Conservation (phyloP, 768 basidiomycete species). For the Boletus rubescentipes region DNA sequence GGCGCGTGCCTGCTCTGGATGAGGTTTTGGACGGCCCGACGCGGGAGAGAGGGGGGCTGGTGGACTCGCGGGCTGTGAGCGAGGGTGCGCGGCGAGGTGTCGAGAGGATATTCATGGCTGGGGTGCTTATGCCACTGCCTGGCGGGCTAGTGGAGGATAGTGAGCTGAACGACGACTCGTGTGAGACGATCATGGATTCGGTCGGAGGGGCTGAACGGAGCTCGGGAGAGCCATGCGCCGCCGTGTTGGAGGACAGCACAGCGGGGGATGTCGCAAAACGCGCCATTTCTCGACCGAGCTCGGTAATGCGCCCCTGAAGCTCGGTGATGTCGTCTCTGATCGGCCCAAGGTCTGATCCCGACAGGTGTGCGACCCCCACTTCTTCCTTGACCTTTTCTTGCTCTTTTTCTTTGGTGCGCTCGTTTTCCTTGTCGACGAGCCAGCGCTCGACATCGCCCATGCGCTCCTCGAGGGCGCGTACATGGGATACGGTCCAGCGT, state of each 20-base stretch:
- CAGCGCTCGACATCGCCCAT: conserved; percentile 92
- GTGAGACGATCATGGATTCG: conserved; percentile 43
- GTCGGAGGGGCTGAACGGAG: conserved; percentile 46
- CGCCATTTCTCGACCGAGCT: conserved; percentile 79
- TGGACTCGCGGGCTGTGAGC: conserved; percentile 57
- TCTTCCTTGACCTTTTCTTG: conserved; percentile 14
- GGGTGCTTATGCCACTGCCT: conserved; percentile 12
- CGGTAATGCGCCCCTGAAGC: conserved; percentile 70
- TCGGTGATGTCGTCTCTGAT: conserved; percentile 71
- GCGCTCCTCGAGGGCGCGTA: conserved; percentile 84
- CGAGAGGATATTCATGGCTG: conserved; percentile 13
- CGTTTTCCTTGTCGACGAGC: conserved; percentile 82
- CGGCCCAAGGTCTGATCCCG: conserved; percentile 43
- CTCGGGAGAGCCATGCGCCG: conserved; percentile 42
- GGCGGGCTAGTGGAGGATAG: conserved; percentile 14
- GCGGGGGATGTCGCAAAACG: conserved; percentile 58
- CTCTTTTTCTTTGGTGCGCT: conserved; percentile 46
- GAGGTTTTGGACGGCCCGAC: conserved; percentile 35
- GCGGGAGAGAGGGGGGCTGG: conserved; percentile 60
- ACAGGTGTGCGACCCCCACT: conserved; percentile 13
- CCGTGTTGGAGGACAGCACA: conserved; percentile 45
- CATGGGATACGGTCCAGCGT: conserved; percentile 87
- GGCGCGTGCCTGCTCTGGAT: conserved; percentile 40
- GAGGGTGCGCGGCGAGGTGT: conserved; percentile 34
- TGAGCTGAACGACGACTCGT: conserved; percentile 26